Conservation (phyloP, 2,329 filamentous ascomycete species). For the Pseudogymnoascus sp. region DNA sequence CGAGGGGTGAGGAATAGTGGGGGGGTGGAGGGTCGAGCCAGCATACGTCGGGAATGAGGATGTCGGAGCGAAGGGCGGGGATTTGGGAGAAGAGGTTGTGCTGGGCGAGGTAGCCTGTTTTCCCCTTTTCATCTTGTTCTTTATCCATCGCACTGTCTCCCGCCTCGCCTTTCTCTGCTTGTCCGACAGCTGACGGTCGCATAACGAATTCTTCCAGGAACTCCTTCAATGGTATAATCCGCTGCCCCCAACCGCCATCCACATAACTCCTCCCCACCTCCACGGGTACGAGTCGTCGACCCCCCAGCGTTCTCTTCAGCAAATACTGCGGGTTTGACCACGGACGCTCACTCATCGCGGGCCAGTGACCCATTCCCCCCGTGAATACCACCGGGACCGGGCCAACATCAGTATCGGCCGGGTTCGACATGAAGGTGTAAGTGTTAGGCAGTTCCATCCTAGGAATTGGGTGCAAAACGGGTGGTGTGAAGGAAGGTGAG, state of each 20-base stretch:
- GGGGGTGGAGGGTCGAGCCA: slow-evolving; percentile 58
- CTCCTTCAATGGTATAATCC: slow-evolving; percentile 64
- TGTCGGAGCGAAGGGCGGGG: slow-evolving; percentile 66
- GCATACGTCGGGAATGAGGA: slow-evolving; percentile 76
- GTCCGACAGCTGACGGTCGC: background rate
- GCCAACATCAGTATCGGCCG: slow-evolving; percentile 31
- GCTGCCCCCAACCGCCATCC: slow-evolving; percentile 76
- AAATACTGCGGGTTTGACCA: slow-evolving; percentile 75
- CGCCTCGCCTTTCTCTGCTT: slow-evolving; percentile 12
- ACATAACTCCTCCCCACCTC: slow-evolving; percentile 85
- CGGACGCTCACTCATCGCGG: slow-evolving; percentile 57
- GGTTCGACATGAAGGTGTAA: slow-evolving; percentile 49
- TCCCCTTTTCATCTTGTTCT: background rate
- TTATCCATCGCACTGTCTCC: slow-evolving; percentile 17
- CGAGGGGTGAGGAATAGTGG: slow-evolving; percentile 41
- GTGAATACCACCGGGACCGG: slow-evolving; percentile 63
- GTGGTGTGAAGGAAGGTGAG: slow-evolving; percentile 33
- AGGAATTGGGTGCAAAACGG: slow-evolving; percentile 35
- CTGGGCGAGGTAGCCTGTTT: slow-evolving; percentile 74
- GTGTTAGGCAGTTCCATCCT: slow-evolving; percentile 43
- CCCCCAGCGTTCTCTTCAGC: slow-evolving; percentile 63
- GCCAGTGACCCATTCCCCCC: slow-evolving; percentile 62
- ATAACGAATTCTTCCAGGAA: slow-evolving; percentile 49
- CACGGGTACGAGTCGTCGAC: slow-evolving; percentile 73
- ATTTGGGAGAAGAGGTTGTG: slow-evolving; percentile 82